Evolutionary conservation across 2,329 filamentous ascomycete genomes (phyloP), one percentile per base, ranked within the genome.

Genomic region (Rhinocladiella mackenziei): DNA sequence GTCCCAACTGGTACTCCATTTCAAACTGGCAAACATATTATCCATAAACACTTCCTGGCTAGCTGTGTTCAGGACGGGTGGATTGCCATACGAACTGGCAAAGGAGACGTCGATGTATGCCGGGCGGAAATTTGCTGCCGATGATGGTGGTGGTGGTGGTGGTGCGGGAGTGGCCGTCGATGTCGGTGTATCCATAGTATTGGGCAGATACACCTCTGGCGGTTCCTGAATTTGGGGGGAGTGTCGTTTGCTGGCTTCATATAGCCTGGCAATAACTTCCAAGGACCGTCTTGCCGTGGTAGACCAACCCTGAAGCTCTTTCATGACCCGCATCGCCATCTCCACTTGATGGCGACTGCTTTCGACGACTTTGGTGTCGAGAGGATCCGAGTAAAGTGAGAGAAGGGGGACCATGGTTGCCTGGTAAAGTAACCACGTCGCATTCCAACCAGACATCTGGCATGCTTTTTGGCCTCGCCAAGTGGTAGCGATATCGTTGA

Each of bases 401-500:
- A 91, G 76, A 1, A 91, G 74, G 0, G 85, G 85, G 6, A 89
- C 80, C 81, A 89, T 86, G 51, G 79, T 80, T 0, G 85, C 84
- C 62, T 89, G 85, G 65, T 87, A 89, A 47, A 86, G 75, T 64
- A 88, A 83, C 84, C 84, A 89, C 2, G 86, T 84, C 0, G 82
- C 85, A 60, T 87, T 86, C 85, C 84, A 89, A 6, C 84, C 84
- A 0, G 79, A 80, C 67, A 89, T 85, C 59, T 88, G 79, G 59
- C 86, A 85, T 33, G 80, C 76, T 23, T 48, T 50, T 33, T 53
- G 43, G 10, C 43, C 51, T 33, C 77, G 77, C 68, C 83, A 87
- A 51, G 84, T 83, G 15, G 73, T 70, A 8, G 80, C 75, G 50
- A 89, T 86, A 48, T 88, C 83, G 45, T 81, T 76, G 51, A 89